A percentile compares a stretch with the other conserved stretches of the same genome.
These are phyloP conservation scores for Gloeopeniophorella convolvens DNA, from an alignment of 768 basidiomycete species.

Conservation along the genomic window DNA sequence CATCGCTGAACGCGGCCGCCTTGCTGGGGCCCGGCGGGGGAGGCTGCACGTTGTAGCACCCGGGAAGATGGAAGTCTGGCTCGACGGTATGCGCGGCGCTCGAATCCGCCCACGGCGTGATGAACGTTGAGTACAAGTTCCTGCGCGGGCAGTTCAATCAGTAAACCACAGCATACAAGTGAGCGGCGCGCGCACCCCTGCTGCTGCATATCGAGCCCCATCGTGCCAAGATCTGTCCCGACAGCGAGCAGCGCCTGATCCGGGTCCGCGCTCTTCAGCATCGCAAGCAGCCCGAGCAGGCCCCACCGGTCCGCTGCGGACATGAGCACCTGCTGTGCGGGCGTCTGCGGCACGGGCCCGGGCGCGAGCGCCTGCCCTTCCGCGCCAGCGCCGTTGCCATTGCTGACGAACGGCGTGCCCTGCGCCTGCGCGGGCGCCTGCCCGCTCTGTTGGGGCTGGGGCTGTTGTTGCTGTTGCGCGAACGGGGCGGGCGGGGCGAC, in stretches of 20 bases:
- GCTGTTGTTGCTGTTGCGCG: conserved; percentile 33
- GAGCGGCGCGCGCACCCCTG: conserved; percentile 53
- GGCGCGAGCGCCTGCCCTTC: conserved; percentile 17
- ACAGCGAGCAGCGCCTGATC: conserved; percentile 75
- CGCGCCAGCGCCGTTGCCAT: conserved; percentile 18
- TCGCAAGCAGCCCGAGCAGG: conserved; percentile 63
- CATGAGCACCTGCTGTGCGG: conserved; percentile 22
- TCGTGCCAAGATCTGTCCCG: conserved; percentile 82
- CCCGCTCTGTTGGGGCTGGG: conserved; percentile 12
- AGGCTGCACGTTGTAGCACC: conserved; percentile 86
- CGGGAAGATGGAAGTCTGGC: conserved; percentile 82
- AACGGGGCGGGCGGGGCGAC: conserved; percentile 36
- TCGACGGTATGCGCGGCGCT: conserved; percentile 76
- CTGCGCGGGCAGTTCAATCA: conserved; percentile 29
- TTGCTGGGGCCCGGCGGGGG: conserved; percentile 74
- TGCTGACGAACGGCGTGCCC: conserved; percentile 13
- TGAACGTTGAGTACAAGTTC: conserved; percentile 82
- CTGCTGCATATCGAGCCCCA: conserved; percentile 82
- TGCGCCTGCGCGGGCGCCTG: conserved; percentile 6
- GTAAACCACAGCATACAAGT: background rate
- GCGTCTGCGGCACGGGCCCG: conserved; percentile 32
- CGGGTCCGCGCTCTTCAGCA: conserved; percentile 78
- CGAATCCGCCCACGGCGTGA: conserved; percentile 92
- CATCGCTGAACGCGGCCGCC: conserved; percentile 80
- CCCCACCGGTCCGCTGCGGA: conserved; percentile 22